Percentiles rank a stretch among this genome's conserved stretches.
Evolutionary conservation across 2,329 filamentous ascomycete genomes (phyloP).

Genomic region (Cytospora paraplurivora): DNA sequence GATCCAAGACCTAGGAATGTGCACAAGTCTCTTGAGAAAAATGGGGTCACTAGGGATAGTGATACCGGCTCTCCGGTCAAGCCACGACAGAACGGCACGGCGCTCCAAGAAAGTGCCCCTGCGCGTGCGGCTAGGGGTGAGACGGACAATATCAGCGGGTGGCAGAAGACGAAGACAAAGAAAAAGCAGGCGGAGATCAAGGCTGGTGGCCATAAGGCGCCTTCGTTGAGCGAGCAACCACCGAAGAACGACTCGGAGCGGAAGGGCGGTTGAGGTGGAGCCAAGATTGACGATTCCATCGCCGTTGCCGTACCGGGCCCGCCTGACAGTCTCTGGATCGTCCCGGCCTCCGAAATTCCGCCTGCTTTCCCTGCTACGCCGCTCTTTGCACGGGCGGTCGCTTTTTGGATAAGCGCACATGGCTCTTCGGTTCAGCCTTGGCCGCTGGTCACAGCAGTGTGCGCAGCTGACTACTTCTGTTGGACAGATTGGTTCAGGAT

Average conservation of each 20-base stretch:
- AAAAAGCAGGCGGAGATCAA: conserved; percentile 56
- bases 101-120: conserved; percentile 54
- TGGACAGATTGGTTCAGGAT: conserved; percentile 34
- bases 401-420: conserved; percentile 28
- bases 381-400: conserved; percentile 4
- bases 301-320: not conserved
- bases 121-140: conserved; percentile 57
- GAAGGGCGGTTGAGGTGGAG: conserved; percentile 58
- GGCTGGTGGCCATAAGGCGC: conserved; percentile 43
- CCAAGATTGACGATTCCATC: not conserved
- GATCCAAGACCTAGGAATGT: conserved; percentile 21
- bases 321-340: not conserved
- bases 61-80: conserved; percentile 34
- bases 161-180: conserved; percentile 62
- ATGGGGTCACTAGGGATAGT: conserved; percentile 34
- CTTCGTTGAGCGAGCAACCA: conserved; percentile 52
- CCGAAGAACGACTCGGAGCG: conserved; percentile 63
- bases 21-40: conserved; percentile 29
- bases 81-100: conserved; percentile 43
- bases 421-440: not conserved
- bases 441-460: conserved; percentile 2
- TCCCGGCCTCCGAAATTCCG: not conserved
- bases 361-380: too few species aligned
- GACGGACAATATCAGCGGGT: conserved; percentile 46
- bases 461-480: conserved; percentile 25